Evolutionary conservation across 1,284 basidiomycete genomes (phyloP).

Genomic region (Naganishia cerealis): DNA sequence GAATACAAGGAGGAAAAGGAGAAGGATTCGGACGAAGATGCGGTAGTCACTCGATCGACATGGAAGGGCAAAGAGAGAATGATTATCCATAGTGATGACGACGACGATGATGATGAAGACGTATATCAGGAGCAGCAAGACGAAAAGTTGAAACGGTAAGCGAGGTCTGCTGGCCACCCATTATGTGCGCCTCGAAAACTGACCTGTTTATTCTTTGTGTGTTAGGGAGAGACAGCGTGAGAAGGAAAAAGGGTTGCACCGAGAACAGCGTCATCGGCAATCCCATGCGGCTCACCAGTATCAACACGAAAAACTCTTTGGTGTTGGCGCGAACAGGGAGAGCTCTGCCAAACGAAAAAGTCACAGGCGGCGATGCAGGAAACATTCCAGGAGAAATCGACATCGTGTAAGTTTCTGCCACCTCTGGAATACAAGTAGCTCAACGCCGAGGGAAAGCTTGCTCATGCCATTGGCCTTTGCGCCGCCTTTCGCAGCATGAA

Average conservation of each 20-base stretch:
- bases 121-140: slow-evolving; percentile 18
- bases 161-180: neutral
- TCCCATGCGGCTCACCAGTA: slow-evolving; percentile 24
- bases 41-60: neutral
- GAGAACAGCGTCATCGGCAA: slow-evolving; percentile 22
- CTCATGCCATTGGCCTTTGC: neutral
- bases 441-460: neutral
- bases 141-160: slow-evolving; percentile 25
- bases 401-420: slow-evolving; percentile 7
- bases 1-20: slow-evolving; percentile 32
- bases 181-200: neutral
- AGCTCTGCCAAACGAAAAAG: slow-evolving; percentile 19
- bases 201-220: neutral
- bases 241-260: slow-evolving; percentile 17
- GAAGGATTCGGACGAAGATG: slow-evolving; percentile 22
- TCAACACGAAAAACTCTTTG: slow-evolving; percentile 29
- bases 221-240: slow-evolving; percentile 22
- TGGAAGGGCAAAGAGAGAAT: slow-evolving; percentile 19
- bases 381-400: slow-evolving; percentile 19
- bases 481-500: slow-evolving; percentile 14
- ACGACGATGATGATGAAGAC: slow-evolving; percentile 9
- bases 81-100: slow-evolving; percentile 17
- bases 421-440: neutral
- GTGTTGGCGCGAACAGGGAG: slow-evolving; percentile 15
- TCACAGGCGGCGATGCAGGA: slow-evolving; percentile 16